phyloP scores from a whole-genome alignment of 495 filamentous ascomycete species.

The Lentithecium fluviatile region DNA sequence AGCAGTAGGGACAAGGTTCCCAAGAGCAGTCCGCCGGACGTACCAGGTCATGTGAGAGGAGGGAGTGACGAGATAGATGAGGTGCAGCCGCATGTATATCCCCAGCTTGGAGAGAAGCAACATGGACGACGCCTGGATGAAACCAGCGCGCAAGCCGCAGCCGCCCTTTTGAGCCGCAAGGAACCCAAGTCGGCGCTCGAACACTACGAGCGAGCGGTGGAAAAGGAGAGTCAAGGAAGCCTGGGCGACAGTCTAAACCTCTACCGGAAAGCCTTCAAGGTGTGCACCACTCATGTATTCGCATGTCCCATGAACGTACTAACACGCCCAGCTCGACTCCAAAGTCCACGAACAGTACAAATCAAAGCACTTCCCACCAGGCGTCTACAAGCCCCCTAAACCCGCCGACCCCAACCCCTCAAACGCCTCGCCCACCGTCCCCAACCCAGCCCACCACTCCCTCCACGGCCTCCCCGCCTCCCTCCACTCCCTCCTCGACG shows the following conservation, averaged over 20 bases:
- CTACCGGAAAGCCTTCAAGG: slow-evolving; percentile 86
- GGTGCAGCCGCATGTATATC: slow-evolving; percentile 46
- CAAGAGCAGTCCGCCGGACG: slow-evolving; percentile 26
- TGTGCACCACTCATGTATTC: slow-evolving; percentile 39
- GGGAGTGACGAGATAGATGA: slow-evolving; percentile 40
- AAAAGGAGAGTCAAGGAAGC: slow-evolving; percentile 78
- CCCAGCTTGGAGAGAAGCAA: slow-evolving; percentile 49
- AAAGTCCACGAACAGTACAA: slow-evolving; percentile 81
- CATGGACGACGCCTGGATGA: slow-evolving; percentile 46
- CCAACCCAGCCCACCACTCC: slow-evolving; percentile 57
- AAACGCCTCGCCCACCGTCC: slow-evolving; percentile 52
- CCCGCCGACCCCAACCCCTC: slow-evolving; percentile 51
- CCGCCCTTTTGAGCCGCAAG: slow-evolving; percentile 19
- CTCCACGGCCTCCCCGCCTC: slow-evolving; percentile 55
- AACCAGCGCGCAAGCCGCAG: slow-evolving; percentile 35
- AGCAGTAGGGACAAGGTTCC: slow-evolving; percentile 12
- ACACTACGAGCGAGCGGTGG: slow-evolving; percentile 88
- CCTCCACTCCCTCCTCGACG: slow-evolving; percentile 67
- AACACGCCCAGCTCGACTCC: slow-evolving; percentile 66
- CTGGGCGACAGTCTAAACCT: slow-evolving; percentile 85
- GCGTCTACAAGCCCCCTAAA: slow-evolving; percentile 56
- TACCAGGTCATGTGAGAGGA: slow-evolving; percentile 11
- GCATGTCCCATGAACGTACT: slow-evolving; percentile 4
- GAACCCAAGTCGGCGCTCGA: slow-evolving; percentile 81
- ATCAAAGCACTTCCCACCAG: slow-evolving; percentile 80